Base-by-base conservation (phyloP, 805 yeast species). In the Blastobotrys attinorum region DNA sequence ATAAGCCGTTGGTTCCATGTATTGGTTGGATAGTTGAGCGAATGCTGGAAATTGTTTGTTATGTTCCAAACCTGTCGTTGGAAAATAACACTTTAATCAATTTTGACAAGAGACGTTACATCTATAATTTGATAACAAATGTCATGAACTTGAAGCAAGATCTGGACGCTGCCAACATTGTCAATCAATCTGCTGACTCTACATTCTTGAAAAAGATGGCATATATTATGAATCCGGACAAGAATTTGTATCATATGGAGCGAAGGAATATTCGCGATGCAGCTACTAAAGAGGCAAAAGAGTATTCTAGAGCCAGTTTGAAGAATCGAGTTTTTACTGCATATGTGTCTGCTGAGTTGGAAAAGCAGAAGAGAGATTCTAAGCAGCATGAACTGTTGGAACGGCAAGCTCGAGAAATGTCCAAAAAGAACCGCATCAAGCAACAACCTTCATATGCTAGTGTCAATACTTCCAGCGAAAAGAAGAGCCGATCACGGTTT, bases 11-110 rank as follows among this genome's bases (percentile, higher is more conserved):
- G 40, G 76, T 87, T 4, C 92, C 95, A 2, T 89, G 96, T 56
- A 76, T 87, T 47, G 97, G 97, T 8, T 90, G 97, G 97, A 69
- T 87, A 40, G 68, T 83, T 20, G 90, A 83, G 53, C 77, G 94
- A 48, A 65, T 90, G 49, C 59, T 88, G 43, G 95, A 85, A 56
- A 76, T 81, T 47, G 77, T 81, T 1, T 79, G 83, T 49, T 80
- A 75, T 56, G 79, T 87, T 41, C 95, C 96, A 16, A 84, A 83
- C 54, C 83, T 79, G 77, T 75, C 81, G 41, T 71, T 77, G 32
- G 79, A 73, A 47, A 76, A 80, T 55, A 71, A 81, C 2, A 68
- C 72, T 27, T 65, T 82, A 48, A 77, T 89, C 53, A 89, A 90
- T 57, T 90, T 89, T 62, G 95, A 87, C 62, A 90, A 90, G 64